Percentiles rank a stretch among this genome's conserved stretches.
Conservation (phyloP, 345 rosid species). For the Salix dunnii region DNA sequence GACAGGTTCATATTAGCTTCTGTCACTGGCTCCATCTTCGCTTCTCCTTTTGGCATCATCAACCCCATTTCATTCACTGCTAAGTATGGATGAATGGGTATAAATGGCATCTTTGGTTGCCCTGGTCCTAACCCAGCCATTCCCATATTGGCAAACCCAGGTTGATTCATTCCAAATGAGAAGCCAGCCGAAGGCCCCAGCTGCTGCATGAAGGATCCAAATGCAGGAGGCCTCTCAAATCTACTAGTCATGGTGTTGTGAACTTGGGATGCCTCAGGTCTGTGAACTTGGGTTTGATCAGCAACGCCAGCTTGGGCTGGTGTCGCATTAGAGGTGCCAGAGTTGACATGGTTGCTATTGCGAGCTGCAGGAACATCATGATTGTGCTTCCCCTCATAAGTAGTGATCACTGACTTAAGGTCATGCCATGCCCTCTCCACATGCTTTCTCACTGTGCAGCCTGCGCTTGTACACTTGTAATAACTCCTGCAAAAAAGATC, state of each 20-base stretch:
- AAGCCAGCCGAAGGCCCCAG: conserved; percentile 56
- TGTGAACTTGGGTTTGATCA: conserved; percentile 42
- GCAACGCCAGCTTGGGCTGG: conserved; percentile 25
- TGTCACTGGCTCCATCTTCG: conserved; percentile 64
- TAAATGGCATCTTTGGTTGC: conserved; percentile 53
- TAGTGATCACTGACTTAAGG: conserved; percentile 87
- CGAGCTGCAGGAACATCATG: conserved; percentile 82
- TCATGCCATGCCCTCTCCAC: conserved; percentile 99
- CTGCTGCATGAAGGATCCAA: conserved; percentile 60
- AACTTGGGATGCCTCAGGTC: conserved; percentile 58
- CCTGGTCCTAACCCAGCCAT: conserved; percentile 67
- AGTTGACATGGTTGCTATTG: conserved; percentile 30
- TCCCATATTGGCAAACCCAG: conserved; percentile 54
- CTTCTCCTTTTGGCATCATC: conserved; percentile 76
- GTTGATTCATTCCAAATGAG: conserved; percentile 64
- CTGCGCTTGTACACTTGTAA: conserved; percentile 92
- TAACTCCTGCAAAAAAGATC: conserved; percentile 62
- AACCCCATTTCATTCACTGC: conserved; percentile 47
- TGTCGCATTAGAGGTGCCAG: conserved; percentile 1
- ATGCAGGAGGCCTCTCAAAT: conserved; percentile 50
- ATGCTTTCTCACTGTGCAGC: conserved; percentile 92
- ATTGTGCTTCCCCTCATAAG: conserved; percentile 97
- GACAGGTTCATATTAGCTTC: conserved; percentile 51
- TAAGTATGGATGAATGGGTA: conserved; percentile 55
- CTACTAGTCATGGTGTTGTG: conserved; percentile 60